phyloP scores from a whole-genome alignment of 2,329 filamentous ascomycete species.

The Shiraia sp. region DNA sequence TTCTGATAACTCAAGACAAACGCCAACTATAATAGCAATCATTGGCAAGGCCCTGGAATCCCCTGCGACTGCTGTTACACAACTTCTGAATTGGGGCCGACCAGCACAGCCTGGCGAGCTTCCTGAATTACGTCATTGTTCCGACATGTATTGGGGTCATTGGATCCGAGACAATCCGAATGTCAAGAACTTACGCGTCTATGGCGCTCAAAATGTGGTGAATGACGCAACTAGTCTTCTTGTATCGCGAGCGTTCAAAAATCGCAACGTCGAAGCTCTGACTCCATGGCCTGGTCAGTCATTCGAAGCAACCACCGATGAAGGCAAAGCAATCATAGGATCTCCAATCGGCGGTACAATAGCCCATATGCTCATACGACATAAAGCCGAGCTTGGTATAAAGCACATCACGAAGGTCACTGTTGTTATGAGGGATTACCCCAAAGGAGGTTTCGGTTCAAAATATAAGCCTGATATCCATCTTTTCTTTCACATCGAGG shows the following conservation, averaged over 20 bases:
- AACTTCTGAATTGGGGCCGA: conserved; percentile 6
- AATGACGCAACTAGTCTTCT: conserved; percentile 19
- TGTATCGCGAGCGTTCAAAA: conserved; percentile 18
- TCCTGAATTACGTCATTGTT: conserved; percentile 14
- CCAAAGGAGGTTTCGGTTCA: neutral
- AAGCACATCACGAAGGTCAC: conserved; percentile 18
- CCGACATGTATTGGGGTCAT: conserved; percentile 28
- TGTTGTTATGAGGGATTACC: conserved; percentile 8
- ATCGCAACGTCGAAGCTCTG: conserved; percentile 2
- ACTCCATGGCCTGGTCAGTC: conserved; percentile 20
- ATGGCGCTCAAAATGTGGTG: conserved; percentile 14
- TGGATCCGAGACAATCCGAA: conserved; percentile 20
- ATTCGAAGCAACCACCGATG: conserved; percentile 16
- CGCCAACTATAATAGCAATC: conserved; percentile 4
- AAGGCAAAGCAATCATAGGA: conserved; percentile 23
- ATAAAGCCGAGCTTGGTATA: conserved; percentile 21
- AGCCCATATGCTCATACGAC: conserved; percentile 14
- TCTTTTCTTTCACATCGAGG: conserved; percentile 18
- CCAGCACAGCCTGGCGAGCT: conserved; percentile 17
- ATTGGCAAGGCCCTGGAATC: conserved; percentile 11
- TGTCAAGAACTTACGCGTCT: conserved; percentile 21
- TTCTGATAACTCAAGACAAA: neutral
- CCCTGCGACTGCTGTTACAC: conserved; percentile 8
- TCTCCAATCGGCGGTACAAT: conserved; percentile 25
- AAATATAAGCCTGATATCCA: conserved; percentile 4